These are phyloP conservation scores for Sporothrix curviconia DNA, from an alignment of 2,329 filamentous ascomycete species.

Conservation along the genomic window DNA sequence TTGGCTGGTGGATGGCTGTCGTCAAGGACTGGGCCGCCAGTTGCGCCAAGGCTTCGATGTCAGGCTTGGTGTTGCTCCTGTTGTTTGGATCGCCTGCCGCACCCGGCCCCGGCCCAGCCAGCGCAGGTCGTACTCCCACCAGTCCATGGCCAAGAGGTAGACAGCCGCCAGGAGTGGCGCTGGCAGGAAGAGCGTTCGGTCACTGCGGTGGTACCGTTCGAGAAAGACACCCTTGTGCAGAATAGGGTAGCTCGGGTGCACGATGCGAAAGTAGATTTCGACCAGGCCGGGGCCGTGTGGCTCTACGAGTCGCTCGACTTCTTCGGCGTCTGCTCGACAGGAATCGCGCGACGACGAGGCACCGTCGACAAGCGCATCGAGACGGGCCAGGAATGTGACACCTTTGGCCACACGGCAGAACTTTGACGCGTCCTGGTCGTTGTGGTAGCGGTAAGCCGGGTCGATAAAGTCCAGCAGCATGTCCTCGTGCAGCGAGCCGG, in stretches of 20 bases:
- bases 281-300: slow-evolving; percentile 72
- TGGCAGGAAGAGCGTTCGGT: slow-evolving; percentile 57
- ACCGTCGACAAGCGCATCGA: slow-evolving; percentile 22
- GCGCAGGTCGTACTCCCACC: slow-evolving; percentile 72
- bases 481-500: slow-evolving; percentile 34
- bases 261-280: slow-evolving; percentile 72
- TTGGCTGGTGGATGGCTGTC: slow-evolving; percentile 73
- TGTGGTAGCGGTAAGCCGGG: slow-evolving; percentile 14
- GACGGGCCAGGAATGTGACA: slow-evolving; percentile 22
- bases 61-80: slow-evolving; percentile 27
- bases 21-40: slow-evolving; percentile 51
- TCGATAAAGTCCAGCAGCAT: slow-evolving; percentile 23
- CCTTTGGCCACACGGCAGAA: slow-evolving; percentile 23
- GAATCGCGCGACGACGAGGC: slow-evolving; percentile 9
- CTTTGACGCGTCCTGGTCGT: slow-evolving; percentile 17
- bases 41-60: slow-evolving; percentile 67
- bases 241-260: slow-evolving; percentile 77
- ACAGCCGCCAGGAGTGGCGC: slow-evolving; percentile 72
- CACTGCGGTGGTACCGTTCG: slow-evolving; percentile 67
- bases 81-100: not conserved
- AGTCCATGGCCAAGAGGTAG: slow-evolving; percentile 67
- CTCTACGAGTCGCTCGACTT: slow-evolving; percentile 48
- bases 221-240: slow-evolving; percentile 74
- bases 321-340: slow-evolving; percentile 2
- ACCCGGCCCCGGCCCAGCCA: slow-evolving; percentile 51